These are phyloP conservation scores for Pythium angustatum DNA, from an alignment of 352 stramenopile genomes.

Conservation along the genomic window DNA sequence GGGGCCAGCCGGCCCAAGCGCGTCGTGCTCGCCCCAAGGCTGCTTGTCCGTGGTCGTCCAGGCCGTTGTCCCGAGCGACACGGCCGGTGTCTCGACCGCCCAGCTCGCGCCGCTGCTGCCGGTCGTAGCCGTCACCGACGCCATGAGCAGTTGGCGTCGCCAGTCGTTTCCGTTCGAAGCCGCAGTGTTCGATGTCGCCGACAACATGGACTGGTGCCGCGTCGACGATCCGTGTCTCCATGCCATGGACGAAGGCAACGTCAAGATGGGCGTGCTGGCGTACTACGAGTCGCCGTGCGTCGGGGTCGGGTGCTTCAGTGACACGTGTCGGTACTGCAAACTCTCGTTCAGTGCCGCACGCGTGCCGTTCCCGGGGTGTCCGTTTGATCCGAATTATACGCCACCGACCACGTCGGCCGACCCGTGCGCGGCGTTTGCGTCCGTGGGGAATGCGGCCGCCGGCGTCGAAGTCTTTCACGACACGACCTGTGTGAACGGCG, in stretches of 20 bases:
- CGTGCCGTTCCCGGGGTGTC: conserved; percentile 35
- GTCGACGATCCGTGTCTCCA: conserved; percentile 39
- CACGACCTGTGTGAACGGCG: conserved; percentile 6
- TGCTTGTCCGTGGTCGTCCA: conserved; percentile 31
- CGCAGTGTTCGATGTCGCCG: background rate
- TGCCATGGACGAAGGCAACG: conserved; percentile 37
- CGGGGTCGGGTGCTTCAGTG: conserved; percentile 36
- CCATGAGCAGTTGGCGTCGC: conserved; percentile 8
- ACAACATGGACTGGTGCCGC: conserved; percentile 37
- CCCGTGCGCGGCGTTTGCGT: conserved; percentile 8
- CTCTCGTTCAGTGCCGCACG: conserved; percentile 31
- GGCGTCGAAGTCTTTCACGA: conserved; percentile 24
- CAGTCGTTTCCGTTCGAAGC: conserved; percentile 15
- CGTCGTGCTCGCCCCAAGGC: conserved; percentile 27
- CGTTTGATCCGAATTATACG: conserved; percentile 31
- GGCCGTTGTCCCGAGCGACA: conserved; percentile 11
- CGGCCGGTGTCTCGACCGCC: conserved; percentile 13
- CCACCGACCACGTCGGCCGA: background rate
- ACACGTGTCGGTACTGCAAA: conserved; percentile 43
- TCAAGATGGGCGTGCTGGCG: conserved; percentile 34
- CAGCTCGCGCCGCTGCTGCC: conserved; percentile 3
- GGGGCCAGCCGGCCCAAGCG: conserved; percentile 5
- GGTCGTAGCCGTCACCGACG: background rate
- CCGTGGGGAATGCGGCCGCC: conserved; percentile 6
- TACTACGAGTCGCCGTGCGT: conserved; percentile 31